Percentiles rank a stretch among this genome's conserved stretches.
phyloP scores from a whole-genome alignment of 2,329 filamentous ascomycete species.

The Sclerotinia trifoliorum region DNA sequence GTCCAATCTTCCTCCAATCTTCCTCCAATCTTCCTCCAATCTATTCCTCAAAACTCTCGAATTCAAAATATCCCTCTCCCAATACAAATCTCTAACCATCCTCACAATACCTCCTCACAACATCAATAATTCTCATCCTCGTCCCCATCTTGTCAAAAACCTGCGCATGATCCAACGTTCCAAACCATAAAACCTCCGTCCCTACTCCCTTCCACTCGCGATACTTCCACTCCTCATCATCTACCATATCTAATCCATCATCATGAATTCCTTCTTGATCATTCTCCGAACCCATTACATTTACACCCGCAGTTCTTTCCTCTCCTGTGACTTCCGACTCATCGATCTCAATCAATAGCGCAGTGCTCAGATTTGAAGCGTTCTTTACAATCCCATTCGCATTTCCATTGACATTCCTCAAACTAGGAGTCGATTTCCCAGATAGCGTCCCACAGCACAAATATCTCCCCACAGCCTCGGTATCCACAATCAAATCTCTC shows the following conservation, averaged over 20 bases:
- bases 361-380: background rate
- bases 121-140: constrained; percentile 40
- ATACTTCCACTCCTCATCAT: constrained; percentile 37
- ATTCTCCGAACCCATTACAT: background rate
- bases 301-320: background rate
- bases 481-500: constrained; percentile 55
- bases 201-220: constrained; percentile 38
- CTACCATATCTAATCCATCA: constrained; percentile 24
- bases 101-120: constrained; percentile 37
- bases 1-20: background rate
- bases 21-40: background rate
- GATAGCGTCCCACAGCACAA: constrained; percentile 40
- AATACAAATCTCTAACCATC: background rate
- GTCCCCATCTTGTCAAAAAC: constrained; percentile 46
- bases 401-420: constrained; percentile 32
- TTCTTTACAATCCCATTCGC: background rate
- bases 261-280: constrained; percentile 4
- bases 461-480: constrained; percentile 52
- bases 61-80: background rate
- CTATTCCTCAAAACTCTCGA: background rate
- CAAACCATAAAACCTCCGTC: constrained; percentile 55
- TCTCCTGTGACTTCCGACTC: background rate
- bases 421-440: constrained; percentile 19
- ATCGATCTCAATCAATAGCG: constrained; percentile 16
- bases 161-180: constrained; percentile 56